Evolutionary conservation across 208 protist genomes (phyloP).

Genomic region (Strigomonas culicis): DNA sequence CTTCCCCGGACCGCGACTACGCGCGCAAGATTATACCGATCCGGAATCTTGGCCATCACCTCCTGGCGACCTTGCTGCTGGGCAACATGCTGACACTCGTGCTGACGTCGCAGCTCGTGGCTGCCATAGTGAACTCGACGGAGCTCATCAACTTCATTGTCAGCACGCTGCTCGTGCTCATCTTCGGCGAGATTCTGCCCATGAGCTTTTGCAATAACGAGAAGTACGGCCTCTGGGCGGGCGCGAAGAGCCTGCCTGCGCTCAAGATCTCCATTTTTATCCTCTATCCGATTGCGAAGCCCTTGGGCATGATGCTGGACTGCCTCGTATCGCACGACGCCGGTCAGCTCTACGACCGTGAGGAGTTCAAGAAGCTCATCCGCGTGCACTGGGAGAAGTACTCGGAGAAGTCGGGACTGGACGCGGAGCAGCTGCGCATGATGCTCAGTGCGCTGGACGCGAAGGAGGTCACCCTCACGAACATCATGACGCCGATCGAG

Average conservation of each 20-base stretch:
- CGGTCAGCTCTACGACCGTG: constrained; percentile 72
- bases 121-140: constrained; percentile 50
- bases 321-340: constrained; percentile 66
- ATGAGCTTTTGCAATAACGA: constrained; percentile 79
- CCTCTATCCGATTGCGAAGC: constrained; percentile 69
- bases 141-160: constrained; percentile 74
- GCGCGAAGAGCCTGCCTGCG: constrained; percentile 42
- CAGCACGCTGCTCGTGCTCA: constrained; percentile 56
- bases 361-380: constrained; percentile 76
- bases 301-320: constrained; percentile 69
- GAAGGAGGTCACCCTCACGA: constrained; percentile 42
- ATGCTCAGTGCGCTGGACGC: constrained; percentile 74
- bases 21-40: constrained; percentile 66
- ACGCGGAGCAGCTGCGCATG: constrained; percentile 62
- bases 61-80: constrained; percentile 64
- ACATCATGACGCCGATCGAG: constrained; percentile 56
- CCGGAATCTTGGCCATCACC: constrained; percentile 63
- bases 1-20: constrained; percentile 62
- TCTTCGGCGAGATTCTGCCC: constrained; percentile 78
- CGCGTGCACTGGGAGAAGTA: constrained; percentile 75
- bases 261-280: constrained; percentile 61
- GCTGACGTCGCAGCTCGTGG: constrained; percentile 75
- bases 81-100: constrained; percentile 84
- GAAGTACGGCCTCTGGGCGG: constrained; percentile 59
- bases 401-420: constrained; percentile 57